Evolutionary conservation across 306 rosid genomes (phyloP), one percentile per base, ranked within the genome.

Genomic region (Inga laurina): DNA sequence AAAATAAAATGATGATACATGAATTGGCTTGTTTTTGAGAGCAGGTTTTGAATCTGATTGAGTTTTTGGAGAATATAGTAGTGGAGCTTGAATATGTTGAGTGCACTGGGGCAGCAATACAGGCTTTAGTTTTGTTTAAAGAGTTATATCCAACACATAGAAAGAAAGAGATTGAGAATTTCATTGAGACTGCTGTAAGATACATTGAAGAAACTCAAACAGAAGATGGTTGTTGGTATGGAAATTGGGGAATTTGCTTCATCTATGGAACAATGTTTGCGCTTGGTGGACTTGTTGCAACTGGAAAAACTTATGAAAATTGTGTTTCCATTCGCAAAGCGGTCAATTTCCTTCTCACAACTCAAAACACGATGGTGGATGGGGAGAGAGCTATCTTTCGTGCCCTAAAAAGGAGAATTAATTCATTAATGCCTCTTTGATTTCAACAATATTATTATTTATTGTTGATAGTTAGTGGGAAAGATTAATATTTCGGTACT

Each of bases 51-150:
- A 81, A 81, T 64, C 84, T 80, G 3, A 74, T 51, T 8, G 84
- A 74, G 22, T 62, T 74, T 19, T 41, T 82, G 0, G 71, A 6
- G 18, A 68, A 82, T 19, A 24, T 52, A 39, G 59, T 74, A 1
- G 57, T 82, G 27, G 85, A 75, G 69, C 59, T 24, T 65, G 81
- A 75, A 51, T 61, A 78, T 45, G 35, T 78, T 16, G 86, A 84
- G 41, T 84, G 86, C 69, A 84, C 86, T 37, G 44, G 61, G 27
- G 54, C 86, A 21, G 69, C 83, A 72, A 24, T 64, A 27, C 41
- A 64, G 12, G 41, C 70, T 64, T 6, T 64, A 13, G 70, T 64
- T 4, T 27, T 64, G 21, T 64, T 64, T 64, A 64, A 30, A 12
- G 37, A 30, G 39, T 8, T 30, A 64, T 30, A 64, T 64, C 70